Base-by-base conservation (phyloP, 768 basidiomycete species). In the Mrakia frigida region DNA sequence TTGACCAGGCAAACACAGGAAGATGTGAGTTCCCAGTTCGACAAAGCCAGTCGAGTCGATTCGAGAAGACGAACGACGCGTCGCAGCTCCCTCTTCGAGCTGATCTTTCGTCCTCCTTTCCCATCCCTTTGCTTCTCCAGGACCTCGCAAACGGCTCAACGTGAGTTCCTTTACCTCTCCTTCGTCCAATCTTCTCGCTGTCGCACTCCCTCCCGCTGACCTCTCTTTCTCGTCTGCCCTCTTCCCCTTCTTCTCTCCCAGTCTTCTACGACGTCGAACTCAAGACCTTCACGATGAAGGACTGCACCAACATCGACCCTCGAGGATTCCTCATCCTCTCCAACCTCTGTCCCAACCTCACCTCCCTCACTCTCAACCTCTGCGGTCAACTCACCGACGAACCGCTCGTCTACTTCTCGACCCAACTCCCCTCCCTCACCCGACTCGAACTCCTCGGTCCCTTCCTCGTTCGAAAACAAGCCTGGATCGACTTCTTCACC, bases 391-490 rank as follows among this genome's bases (percentile, higher is more conserved):
- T 98, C 76, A 87, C 91, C 73, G 87, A 35, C 16, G 78, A 82
- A 28, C 79, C 81, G 0, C 35, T 85, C 28, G 72, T 75, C 25
- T 63, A 76, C 7, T 92, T 92, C 87, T 86, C 86, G 59, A 85
- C 83, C 6, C 86, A 87, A 0, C 86, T 99, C 41, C 89, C 88
- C 2, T 82, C 87, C 21, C 87, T 99, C 56, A 87, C 84, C 6
- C 88, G 88, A 46, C 80, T 99, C 21, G 90, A 91, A 82, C 90
- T 99, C 23, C 88, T 92, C 18, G 96, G 92, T 0, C 94, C 94
- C 2, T 94, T 93, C 84, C 89, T 94, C 33, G 90, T 97, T 50
- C 89, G 90, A 31, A 84, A 87, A 11, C 84, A 87, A 0, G 88
- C 87, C 0, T 98, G 96, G 96, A 84, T 87, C 65, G 80, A 84